Percentiles rank a stretch among this genome's conserved stretches.
These are phyloP conservation scores for Fusarium illudens DNA, from an alignment of 2,329 filamentous ascomycete species.

Conservation along the genomic window DNA sequence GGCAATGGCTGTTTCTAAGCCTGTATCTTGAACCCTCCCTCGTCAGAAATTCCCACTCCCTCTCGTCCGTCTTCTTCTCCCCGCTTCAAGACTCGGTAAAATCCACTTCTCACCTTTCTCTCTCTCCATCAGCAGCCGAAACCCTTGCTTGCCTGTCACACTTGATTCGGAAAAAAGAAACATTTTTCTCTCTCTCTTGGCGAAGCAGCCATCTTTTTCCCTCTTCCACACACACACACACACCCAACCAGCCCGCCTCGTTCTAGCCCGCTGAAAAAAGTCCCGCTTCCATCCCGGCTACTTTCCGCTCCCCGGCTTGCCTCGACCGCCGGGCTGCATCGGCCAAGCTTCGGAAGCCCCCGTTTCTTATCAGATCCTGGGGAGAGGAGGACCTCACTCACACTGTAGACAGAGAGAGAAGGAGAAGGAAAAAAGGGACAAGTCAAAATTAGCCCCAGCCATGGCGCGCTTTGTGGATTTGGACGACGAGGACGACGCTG, in stretches of 20 bases:
- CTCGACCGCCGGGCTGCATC: constrained; percentile 37
- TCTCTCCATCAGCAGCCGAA: constrained; percentile 23
- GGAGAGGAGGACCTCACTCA: constrained; percentile 11
- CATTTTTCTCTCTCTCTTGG: constrained; percentile 16
- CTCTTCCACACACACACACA: background rate
- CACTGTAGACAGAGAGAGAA: constrained; percentile 22
- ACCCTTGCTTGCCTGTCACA: constrained; percentile 21
- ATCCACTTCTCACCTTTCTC: constrained; percentile 25
- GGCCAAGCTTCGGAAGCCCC: constrained; percentile 33
- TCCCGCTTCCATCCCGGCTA: constrained; percentile 24
- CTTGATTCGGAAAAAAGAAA: constrained; percentile 5
- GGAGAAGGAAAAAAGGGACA: background rate
- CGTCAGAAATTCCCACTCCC: background rate
- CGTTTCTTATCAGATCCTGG: constrained; percentile 44
- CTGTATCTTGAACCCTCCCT: constrained; percentile 16
- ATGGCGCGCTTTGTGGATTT: constrained; percentile 46
- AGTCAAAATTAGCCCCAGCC: constrained; percentile 18
- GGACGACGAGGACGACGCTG: constrained; percentile 39
- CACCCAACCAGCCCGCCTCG: constrained; percentile 9
- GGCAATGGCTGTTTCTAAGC: constrained; percentile 6
- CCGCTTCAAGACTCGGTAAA: constrained; percentile 27
- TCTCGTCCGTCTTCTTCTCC: constrained; percentile 17
- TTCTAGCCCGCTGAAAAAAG: constrained; percentile 25
- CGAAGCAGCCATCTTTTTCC: constrained; percentile 20
- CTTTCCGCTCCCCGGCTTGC: constrained; percentile 26